Evolutionary conservation across 768 basidiomycete species (phyloP).

Genomic region (Lactarius deliciosus): DNA sequence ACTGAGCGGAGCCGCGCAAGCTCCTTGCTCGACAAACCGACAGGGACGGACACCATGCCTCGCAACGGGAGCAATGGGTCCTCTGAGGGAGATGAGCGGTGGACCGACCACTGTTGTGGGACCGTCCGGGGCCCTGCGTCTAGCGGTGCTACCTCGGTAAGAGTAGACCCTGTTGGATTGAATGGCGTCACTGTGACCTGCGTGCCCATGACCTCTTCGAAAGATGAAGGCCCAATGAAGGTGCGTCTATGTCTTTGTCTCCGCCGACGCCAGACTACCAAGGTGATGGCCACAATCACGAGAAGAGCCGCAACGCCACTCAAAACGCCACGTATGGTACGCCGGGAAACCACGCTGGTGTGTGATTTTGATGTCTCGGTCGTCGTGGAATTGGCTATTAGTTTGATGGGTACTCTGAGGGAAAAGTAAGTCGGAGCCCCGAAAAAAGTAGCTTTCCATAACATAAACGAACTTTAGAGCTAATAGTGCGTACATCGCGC

Average conservation of each 20-base stretch:
- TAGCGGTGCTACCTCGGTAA: background rate
- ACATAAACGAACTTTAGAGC: conserved; percentile 28
- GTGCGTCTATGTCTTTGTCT: background rate
- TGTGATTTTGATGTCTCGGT: background rate
- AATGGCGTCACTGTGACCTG: background rate
- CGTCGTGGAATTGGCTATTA: background rate
- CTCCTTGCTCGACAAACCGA: background rate
- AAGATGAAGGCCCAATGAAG: background rate
- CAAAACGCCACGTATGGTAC: background rate
- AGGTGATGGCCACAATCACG: background rate
- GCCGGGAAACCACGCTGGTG: background rate
- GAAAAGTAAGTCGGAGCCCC: background rate
- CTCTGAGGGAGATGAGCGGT: background rate
- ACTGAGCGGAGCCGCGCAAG: background rate
- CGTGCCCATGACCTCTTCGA: background rate
- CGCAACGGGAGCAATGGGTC: background rate
- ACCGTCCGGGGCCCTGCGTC: background rate
- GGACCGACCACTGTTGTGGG: background rate
- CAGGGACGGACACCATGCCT: background rate
- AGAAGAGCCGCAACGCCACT: background rate
- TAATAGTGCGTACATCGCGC: conserved; percentile 31
- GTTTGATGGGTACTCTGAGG: conserved; percentile 1
- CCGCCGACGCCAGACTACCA: background rate
- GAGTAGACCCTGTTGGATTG: background rate
- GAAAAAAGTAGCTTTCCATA: background rate